Evolutionary conservation across 139 green algal species (phyloP).

Genomic region (Chlamydomonas sphaeroides): DNA sequence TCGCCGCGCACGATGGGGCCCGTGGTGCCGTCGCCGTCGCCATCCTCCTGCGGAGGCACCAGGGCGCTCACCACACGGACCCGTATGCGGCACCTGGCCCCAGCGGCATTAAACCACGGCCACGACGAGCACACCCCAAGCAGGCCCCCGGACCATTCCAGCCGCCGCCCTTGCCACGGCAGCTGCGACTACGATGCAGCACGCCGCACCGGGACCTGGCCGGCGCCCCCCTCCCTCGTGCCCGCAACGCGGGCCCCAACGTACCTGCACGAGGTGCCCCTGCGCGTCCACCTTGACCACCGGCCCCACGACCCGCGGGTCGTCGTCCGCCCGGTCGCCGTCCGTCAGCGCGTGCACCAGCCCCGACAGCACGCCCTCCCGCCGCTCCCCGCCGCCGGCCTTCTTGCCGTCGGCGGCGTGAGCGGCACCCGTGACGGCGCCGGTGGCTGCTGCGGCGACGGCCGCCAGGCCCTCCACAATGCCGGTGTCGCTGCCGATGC

Average conservation of each 20-base stretch:
- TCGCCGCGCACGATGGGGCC: not conserved
- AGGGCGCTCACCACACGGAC: too few species aligned
- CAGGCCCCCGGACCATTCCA: too few species aligned
- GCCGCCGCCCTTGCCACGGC: too few species aligned
- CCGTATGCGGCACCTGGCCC: too few species aligned
- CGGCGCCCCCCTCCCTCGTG: not conserved
- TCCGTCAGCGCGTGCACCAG: slow-evolving; percentile 17
- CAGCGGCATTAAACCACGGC: too few species aligned
- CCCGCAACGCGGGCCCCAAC: too few species aligned
- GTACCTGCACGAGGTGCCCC: slow-evolving; percentile 30
- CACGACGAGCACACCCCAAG: too few species aligned
- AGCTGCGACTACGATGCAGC: too few species aligned
- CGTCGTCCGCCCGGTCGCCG: not conserved
- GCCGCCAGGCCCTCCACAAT: too few species aligned
- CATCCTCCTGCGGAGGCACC: slow-evolving; percentile 28
- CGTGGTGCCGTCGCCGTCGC: slow-evolving; percentile 15
- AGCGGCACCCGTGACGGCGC: not conserved
- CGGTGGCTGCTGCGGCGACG: too few species aligned
- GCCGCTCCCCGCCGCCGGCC: too few species aligned
- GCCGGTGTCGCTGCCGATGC: not conserved
- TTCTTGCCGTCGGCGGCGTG: not conserved
- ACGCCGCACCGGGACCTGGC: too few species aligned
- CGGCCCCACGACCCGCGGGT: not conserved
- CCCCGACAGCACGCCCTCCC: not conserved
- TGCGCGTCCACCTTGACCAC: slow-evolving; percentile 31